Evolutionary conservation across 2,329 filamentous ascomycete genomes (phyloP).

Genomic region (Pseudopyrenochaeta lycopersici): DNA sequence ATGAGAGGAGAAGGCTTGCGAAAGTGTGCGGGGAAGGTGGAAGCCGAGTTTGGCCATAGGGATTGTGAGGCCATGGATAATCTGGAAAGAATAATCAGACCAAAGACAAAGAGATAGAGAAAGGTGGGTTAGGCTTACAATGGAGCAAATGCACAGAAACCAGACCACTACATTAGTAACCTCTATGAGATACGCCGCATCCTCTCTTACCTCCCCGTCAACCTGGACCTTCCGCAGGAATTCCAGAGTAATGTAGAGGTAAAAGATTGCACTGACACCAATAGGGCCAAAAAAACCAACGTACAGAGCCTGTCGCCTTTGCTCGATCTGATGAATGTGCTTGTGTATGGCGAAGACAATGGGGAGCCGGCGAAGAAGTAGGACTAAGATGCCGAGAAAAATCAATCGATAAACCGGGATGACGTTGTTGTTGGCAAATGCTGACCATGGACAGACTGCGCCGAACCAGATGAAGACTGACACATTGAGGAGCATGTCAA

Average conservation of each 20-base stretch:
- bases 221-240: conserved; percentile 70
- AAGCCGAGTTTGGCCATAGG: conserved; percentile 73
- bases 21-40: conserved; percentile 71
- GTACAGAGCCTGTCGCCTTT: conserved; percentile 78
- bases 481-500: conserved; percentile 93
- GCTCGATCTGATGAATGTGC: conserved; percentile 80
- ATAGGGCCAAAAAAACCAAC: conserved; percentile 95
- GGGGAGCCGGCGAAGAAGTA: conserved; percentile 80
- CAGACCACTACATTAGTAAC: conserved; percentile 78
- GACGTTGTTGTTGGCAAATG: conserved; percentile 72
- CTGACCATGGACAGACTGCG: conserved; percentile 81
- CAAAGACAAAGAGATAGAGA: background rate
- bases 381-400: conserved; percentile 75
- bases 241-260: conserved; percentile 81
- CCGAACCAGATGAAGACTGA: conserved; percentile 81
- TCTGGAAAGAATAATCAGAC: conserved; percentile 42
- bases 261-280: conserved; percentile 89
- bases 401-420: conserved; percentile 79
- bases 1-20: conserved; percentile 52
- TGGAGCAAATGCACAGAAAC: conserved; percentile 85
- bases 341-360: conserved; percentile 78
- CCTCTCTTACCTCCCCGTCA: conserved; percentile 68
- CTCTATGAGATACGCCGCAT: conserved; percentile 73
- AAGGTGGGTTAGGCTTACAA: conserved; percentile 64
- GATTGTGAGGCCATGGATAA: conserved; percentile 84